phyloP scores from a whole-genome alignment of 305 asterid species.

The Vinca major region DNA sequence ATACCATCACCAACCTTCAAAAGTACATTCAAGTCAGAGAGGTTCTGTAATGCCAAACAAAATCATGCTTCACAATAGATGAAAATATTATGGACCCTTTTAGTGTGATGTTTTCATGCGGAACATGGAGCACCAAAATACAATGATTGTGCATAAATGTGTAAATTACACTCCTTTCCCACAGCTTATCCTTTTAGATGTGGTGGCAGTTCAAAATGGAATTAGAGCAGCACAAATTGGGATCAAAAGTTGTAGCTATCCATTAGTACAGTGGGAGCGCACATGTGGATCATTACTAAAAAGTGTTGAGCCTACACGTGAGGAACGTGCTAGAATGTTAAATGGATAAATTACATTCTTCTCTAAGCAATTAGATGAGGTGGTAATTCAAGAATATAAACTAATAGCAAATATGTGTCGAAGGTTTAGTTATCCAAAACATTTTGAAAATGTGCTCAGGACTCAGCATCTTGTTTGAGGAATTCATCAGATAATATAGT shows the following conservation, averaged over 20 bases:
- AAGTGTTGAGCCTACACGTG: neutral
- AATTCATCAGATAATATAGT: neutral
- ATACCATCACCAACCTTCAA: conserved; percentile 97
- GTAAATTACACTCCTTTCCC: neutral
- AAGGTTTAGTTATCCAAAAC: neutral
- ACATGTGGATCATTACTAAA: neutral
- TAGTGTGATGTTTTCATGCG: neutral
- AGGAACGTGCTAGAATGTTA: neutral
- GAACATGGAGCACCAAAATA: neutral
- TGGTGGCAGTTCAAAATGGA: neutral
- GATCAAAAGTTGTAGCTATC: neutral
- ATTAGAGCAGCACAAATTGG: neutral
- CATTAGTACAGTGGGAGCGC: neutral
- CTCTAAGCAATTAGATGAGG: neutral
- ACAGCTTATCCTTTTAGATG: neutral
- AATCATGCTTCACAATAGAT: neutral
- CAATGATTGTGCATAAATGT: neutral
- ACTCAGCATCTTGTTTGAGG: neutral
- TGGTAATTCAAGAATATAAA: neutral
- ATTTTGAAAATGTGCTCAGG: conserved; percentile 1
- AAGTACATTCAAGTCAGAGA: conserved; percentile 10
- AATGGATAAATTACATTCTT: neutral
- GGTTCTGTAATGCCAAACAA: neutral
- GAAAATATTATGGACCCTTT: neutral
- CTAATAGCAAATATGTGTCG: neutral